Percentiles rank a stretch among this genome's conserved stretches.
Conservation (phyloP, 441 rosid species). For the Corymbia citriodora region DNA sequence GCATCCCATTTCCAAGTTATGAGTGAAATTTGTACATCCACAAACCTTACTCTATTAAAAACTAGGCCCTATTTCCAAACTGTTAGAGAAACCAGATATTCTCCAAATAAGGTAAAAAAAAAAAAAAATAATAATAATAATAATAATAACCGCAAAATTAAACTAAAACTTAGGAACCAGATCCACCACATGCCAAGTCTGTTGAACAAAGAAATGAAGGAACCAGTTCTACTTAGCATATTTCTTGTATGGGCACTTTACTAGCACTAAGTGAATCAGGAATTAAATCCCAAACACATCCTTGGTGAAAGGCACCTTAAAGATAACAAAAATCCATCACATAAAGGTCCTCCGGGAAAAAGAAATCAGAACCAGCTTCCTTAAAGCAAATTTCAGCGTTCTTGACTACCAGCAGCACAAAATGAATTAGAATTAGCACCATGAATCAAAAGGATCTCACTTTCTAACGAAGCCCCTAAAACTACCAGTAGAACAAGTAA, state of each 20-base stretch:
- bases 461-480: neutral
- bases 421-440: neutral
- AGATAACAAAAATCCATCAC: neutral
- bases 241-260: neutral
- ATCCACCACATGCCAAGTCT: neutral
- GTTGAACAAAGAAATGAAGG: neutral
- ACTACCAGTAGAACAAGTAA: neutral
- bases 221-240: neutral
- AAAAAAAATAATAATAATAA: no score
- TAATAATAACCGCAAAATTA: neutral
- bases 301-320: neutral
- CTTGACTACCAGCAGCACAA: neutral
- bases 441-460: neutral
- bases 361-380: neutral
- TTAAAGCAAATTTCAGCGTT: neutral
- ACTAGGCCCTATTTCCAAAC: neutral
- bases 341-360: neutral
- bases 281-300: neutral
- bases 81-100: neutral
- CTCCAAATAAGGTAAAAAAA: neutral
- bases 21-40: neutral
- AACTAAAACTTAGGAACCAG: neutral
- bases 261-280: neutral
- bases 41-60: neutral
- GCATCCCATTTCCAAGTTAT: neutral